Evolutionary conservation across 208 protist genomes (phyloP).

Genomic region (Leishmania mexicana): DNA sequence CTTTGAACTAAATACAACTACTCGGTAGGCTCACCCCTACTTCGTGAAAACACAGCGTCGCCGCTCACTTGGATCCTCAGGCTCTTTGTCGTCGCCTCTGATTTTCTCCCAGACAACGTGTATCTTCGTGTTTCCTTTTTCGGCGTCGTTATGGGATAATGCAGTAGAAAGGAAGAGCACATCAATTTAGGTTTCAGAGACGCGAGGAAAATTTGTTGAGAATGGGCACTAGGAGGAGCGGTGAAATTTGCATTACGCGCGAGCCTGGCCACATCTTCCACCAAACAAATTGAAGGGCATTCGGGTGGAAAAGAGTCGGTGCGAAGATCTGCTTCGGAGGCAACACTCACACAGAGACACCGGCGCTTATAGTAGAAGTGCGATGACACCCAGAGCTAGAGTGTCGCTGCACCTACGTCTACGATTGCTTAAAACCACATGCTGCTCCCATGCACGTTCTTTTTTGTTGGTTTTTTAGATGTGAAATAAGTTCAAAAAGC

Average conservation of each 20-base stretch:
- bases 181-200: not conserved
- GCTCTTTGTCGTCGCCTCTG: not conserved
- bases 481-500: constrained; percentile 18
- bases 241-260: not conserved
- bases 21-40: not conserved
- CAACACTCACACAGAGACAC: not conserved
- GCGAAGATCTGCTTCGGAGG: not conserved
- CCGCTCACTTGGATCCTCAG: not conserved
- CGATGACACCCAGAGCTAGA: not conserved
- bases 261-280: not conserved
- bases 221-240: not conserved
- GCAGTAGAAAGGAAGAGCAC: not conserved
- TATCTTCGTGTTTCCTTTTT: constrained; percentile 1
- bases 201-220: not conserved
- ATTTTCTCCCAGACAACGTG: not conserved
- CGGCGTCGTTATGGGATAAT: not conserved
- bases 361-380: not conserved
- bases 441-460: not conserved
- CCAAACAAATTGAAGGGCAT: not conserved
- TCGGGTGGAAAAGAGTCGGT: not conserved
- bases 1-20: not conserved
- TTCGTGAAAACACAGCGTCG: constrained; percentile 1
- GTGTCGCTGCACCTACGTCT: not conserved
- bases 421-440: not conserved
- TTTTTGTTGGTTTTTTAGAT: constrained; percentile 9